Evolutionary conservation across 2,329 filamentous ascomycete species (phyloP), one percentile per base, ranked within the genome.

Genomic region (Stemphylium beticola): DNA sequence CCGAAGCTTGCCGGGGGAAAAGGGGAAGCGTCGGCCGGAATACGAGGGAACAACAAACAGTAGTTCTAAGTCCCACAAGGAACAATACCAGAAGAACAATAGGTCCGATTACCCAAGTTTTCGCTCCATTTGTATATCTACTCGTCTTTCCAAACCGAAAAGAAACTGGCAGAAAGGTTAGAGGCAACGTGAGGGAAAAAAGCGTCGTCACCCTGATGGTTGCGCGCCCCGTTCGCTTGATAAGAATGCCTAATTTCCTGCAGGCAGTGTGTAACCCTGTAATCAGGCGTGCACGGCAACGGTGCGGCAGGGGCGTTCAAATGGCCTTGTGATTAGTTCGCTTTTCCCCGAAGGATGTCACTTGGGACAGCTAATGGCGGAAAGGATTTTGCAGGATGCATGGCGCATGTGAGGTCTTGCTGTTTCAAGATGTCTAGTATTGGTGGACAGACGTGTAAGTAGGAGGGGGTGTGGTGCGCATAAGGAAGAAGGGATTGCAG

Each of bases 261-360:
- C 39, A 43, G 11, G 45, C 33, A 17, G 33, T 33, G 47, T 36
- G 42, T n/a, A 37, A 34, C 50, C 17, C 43, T 42, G 43, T 20
- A 40, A 45, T 55, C 34, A 50, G 20, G 52, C 31, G 17, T 36
- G 43, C 39, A 42, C 24, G 37, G 26, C 33, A 55, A 52, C 36
- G 48, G 53, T 32, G 37, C 41, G 48, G 42, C 44, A 57, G 24
- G 45, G 54, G 54, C 49, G 33, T 49, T 31, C 17, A 14, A n/a
- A 9, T 9, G 22, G 33, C 6, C n/a, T 9, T 53, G 17, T 31
- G 31, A 43, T 52, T 46, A n/a, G 53, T 38, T 42, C 38, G 48
- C 37, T 33, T 42, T 52, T 18, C 9, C 12, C 48, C 18, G 46
- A 50, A 37, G 40, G 20, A 48, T 55, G 36, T 31, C 26, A 33